Percentiles rank a stretch among this genome's conserved stretches.
These are phyloP conservation scores for Spatholobus suberectus DNA, from an alignment of 306 rosid genomes.

Conservation along the genomic window DNA sequence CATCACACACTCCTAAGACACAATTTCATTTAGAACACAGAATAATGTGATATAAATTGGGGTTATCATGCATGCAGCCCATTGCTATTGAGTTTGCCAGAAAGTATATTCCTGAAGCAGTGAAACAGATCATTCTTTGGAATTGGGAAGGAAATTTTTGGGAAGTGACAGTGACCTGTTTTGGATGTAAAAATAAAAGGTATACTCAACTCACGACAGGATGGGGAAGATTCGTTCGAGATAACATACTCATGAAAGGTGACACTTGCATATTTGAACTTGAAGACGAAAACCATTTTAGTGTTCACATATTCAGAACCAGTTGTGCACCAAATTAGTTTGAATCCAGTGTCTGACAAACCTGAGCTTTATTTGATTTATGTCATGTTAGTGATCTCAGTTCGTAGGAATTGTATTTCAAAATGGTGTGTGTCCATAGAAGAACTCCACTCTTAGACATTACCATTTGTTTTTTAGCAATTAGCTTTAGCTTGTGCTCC, in stretches of 20 bases:
- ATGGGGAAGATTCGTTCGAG: background rate
- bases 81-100: slow-evolving; percentile 12
- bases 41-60: background rate
- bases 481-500: background rate
- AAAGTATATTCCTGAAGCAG: background rate
- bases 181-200: background rate
- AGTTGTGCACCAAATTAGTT: background rate
- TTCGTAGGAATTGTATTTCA: no score
- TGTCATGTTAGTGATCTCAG: background rate
- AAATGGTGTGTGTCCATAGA: no score
- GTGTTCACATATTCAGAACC: slow-evolving; percentile 15
- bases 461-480: no score
- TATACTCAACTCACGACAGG: background rate
- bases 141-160: slow-evolving; percentile 10
- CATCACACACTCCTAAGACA: background rate
- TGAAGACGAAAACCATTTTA: background rate
- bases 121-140: background rate
- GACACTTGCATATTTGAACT: slow-evolving; percentile 35
- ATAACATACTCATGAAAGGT: slow-evolving; percentile 33
- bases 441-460: no score
- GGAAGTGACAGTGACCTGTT: background rate
- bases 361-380: background rate
- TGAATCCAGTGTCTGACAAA: no score
- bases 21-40: background rate
- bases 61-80: slow-evolving; percentile 15